Base-by-base conservation (phyloP, 1,284 basidiomycete species). In the Neotropicomus parvogracilis region DNA sequence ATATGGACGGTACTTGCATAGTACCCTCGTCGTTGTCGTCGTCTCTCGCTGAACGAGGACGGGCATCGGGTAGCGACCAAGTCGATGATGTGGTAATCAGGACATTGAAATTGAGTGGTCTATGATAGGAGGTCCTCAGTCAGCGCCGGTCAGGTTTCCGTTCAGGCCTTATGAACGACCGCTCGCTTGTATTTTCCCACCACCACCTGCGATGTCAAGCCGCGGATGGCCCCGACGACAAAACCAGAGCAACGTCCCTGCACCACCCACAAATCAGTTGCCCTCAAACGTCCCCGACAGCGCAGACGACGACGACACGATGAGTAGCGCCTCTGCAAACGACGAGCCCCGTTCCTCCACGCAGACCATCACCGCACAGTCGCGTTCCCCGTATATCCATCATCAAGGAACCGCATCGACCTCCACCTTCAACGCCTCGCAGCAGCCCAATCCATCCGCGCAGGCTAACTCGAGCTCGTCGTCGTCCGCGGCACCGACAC, bases 361-460 rank as follows among this genome's bases (percentile, higher is more conserved):
- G 8, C 24, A 24, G 24, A 24, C 24, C 20, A 31, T 44, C n/a
- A 9, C 34, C 0, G 7, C 26, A 3, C 52, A 36, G n/a, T 45
- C 52, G 21, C 65, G 57, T 31, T 68, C 66, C 0, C 63, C 63
- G 9, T 65, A 65, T 33, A 39, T 66, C 36, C 63, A 65, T 0
- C 63, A 67, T 47, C 63, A 64, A 11, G 63, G 63, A 1, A 68
- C 64, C 7, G 63, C 63, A 7, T 65, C 63, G 2, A 54, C 66
- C 4, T 65, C 66, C 31, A 65, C 63, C 9, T 65, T 65, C 39
- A 68, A 64, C 48, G 45, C 40, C 13, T 7, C 35, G 29, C 48
- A 49, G 4, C 28, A 39, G 2, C 36, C 44, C 4, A 50, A 16
- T 6, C 8, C 38, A 8, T 4, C 40, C 14, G 9, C 41, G 0